These are phyloP conservation scores for Tetrahymena thermophila DNA, from an alignment of 73 alveolate genomes.

Conservation along the genomic window DNA sequence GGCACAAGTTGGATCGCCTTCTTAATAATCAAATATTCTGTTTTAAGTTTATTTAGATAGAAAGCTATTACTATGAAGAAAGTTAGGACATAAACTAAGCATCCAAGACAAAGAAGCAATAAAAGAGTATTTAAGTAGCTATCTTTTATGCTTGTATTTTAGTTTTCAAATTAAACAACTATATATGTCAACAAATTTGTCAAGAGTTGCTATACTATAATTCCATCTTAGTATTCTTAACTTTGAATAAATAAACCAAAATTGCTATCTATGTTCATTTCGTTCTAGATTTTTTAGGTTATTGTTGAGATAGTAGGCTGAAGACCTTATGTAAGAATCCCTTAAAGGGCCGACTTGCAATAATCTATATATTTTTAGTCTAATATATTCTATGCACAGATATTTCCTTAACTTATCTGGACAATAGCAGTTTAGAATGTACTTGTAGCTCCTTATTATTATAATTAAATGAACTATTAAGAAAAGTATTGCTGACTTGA, in stretches of 20 bases:
- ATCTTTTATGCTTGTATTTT: neutral
- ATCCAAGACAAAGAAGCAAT: neutral
- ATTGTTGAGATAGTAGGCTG: neutral
- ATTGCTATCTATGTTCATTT: neutral
- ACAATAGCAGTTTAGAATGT: neutral
- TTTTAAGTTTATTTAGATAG: neutral
- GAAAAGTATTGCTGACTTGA: neutral
- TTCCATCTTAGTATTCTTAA: neutral
- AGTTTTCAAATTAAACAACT: neutral
- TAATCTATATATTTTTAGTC: neutral
- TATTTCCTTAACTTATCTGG: neutral
- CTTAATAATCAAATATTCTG: neutral
- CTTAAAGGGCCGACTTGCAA: neutral
- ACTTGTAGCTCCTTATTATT: neutral
- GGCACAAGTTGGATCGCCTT: neutral
- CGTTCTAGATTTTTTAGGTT: neutral
- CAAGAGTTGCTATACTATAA: neutral
- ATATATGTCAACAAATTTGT: neutral
- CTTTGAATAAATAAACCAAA: neutral
- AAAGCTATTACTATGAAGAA: neutral
- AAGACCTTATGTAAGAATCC: neutral
- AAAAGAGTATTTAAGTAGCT: neutral
- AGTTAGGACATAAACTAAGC: neutral
- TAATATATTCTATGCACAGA: neutral
- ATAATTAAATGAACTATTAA: neutral